Base-by-base conservation (phyloP, 2,329 filamentous ascomycete genomes). In the Exophiala spinifera region DNA sequence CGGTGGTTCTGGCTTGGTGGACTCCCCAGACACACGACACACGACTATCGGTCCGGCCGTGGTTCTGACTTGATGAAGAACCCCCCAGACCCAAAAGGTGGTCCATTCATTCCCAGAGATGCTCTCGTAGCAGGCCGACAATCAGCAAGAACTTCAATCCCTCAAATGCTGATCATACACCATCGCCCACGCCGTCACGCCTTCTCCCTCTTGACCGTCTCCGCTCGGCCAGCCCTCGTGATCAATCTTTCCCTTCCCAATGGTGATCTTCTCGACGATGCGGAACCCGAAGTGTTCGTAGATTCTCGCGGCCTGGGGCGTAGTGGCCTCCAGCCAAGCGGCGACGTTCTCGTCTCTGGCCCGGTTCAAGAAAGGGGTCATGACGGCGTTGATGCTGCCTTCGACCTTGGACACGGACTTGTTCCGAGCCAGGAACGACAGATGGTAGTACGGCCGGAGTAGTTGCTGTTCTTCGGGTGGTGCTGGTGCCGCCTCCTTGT, bases 241-340 rank as follows among this genome's bases (percentile, higher is more conserved):
- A 43, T 60, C 55, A 19, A 62, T 37, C 25, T 43, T 46, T 13
- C 57, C 60, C 33, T 51, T 48, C 1, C 60, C 60, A 15, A 60
- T 49, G 8, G 46, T 46, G 40, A 60, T 59, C 19, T 47, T 48
- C 46, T 60, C 60, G 11, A 58, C 62, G 17, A 64, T 33, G 5
- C 57, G 51, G 40, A 61, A 64, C 6, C 62, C 62, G 42, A 51
- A 60, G 31, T 57, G 57, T 34, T 34, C 31, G 40, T 64, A 64
- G 7, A 64, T 39, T 45, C 49, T 49, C 25, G 48, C 54, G 2
- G 62, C 61, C 49, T 60, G 55, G 28, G 33, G 46, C 1, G 59
- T 55, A 10, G 56, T 63, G 17, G 58, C 55, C 39, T 63, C 62
- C 7, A 64, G 44, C 62, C 62, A 64, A 13, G 60, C 57, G 1